Base-by-base conservation (phyloP, 2,329 filamentous ascomycete species). In the Incumbomyces delicatus region DNA sequence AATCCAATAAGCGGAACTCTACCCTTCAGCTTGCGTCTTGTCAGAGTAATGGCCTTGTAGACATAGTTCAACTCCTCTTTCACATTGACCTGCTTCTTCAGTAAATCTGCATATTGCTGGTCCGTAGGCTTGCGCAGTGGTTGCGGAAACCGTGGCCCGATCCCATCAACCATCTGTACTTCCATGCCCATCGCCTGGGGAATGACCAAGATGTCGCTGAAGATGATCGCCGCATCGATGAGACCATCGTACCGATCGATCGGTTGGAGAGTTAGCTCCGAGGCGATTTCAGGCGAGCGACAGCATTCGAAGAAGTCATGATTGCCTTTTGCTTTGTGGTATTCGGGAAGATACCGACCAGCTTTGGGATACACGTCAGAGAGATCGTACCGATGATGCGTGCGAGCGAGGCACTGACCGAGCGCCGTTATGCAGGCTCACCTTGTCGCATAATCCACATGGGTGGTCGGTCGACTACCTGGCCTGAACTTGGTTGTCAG, bases 371-470 rank as follows among this genome's bases (percentile, higher is more conserved):
- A 11, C 47, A 51, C 41, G 29, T 20, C n/a, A 31, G 32, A 20
- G 13, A 29, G 17, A 30, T 14, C 13, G 18, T 22, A 16, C 6
- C n/a, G 22, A 11, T 27, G 20, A 46, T 34, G 16, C 33, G 41
- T 33, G 22, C 22, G 22, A 41, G 41, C 33, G 36, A 34, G 51
- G 46, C 56, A 58, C 47, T 53, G 51, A 55, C 53, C 49, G 46
- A 43, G 33, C 33, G 42, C 14, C 42, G 42, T 18, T 36, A 22
- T 29, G 42, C 18, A 35, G 41, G 50, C 66, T 66, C 73, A 90
- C 88, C 88, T 80, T 98, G 92, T 68, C 92, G 85, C 92, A 98
- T 98, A 64, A 98, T 88, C 92, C 92, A 98, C 74, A 94, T 87
- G 48, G 92, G 92, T 51, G 92, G 85, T 54, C 92, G 81, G 68